Evolutionary conservation across 2,329 filamentous ascomycete species (phyloP).

Genomic region (Chrysosporium keratinophilum): DNA sequence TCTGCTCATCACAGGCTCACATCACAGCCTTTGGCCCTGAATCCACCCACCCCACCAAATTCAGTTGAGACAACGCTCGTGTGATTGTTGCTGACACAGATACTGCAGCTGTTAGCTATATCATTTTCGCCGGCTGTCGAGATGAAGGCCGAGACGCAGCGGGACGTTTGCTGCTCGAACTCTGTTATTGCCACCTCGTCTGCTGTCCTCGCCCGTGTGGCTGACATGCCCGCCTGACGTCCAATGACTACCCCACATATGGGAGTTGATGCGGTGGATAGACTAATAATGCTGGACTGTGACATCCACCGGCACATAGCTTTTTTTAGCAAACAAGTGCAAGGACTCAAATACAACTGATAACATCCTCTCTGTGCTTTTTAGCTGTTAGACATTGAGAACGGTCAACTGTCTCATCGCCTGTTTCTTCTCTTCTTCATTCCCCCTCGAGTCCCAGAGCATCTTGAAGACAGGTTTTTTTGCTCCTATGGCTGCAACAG

Average conservation of each 20-base stretch:
- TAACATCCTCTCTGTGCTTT: background rate
- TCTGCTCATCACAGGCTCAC: no score
- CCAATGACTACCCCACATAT: background rate
- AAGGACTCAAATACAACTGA: background rate
- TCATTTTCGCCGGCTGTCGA: background rate
- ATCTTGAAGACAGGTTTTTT: background rate
- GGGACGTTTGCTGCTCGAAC: background rate
- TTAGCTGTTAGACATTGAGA: background rate
- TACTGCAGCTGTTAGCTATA: no score
- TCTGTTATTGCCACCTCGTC: constrained; percentile 4
- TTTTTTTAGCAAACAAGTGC: background rate
- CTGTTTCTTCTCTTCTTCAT: background rate
- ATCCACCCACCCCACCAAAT: no score
- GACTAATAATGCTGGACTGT: background rate
- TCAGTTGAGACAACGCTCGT: no score
- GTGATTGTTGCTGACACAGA: background rate
- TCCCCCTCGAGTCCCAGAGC: background rate
- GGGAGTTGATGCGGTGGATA: background rate
- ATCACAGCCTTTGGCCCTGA: no score
- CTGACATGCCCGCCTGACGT: background rate
- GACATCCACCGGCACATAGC: background rate
- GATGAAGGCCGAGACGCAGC: background rate
- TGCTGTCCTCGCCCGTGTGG: background rate
- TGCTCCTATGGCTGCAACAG: constrained; percentile 9
- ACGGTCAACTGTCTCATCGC: background rate